Percentiles rank a stretch among this genome's conserved stretches.
These are phyloP conservation scores for Bromus sterilis DNA, from an alignment of 176 grass and related monocot genomes.

Conservation along the genomic window DNA sequence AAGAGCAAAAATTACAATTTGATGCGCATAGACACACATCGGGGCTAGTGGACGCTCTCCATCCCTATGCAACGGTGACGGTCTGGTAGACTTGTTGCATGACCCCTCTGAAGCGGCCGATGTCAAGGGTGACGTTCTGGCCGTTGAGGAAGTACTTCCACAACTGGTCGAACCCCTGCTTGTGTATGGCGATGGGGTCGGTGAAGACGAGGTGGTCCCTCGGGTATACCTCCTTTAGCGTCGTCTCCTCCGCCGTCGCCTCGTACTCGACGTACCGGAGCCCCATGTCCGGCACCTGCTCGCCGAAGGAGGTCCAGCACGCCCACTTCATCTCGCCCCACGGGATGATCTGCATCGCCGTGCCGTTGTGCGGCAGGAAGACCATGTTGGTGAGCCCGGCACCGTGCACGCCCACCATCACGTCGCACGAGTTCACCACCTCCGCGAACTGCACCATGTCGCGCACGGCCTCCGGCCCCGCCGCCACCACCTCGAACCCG, in stretches of 20 bases:
- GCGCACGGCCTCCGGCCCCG: conserved; percentile 6
- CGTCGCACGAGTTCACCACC: neutral
- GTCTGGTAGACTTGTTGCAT: conserved; percentile 38
- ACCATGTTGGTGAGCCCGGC: conserved; percentile 3
- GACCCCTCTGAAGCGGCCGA: conserved; percentile 31
- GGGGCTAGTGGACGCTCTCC: neutral
- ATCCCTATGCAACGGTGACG: conserved; percentile 14
- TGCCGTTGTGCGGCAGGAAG: conserved; percentile 22
- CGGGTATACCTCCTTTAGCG: conserved; percentile 45
- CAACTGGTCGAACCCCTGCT: conserved; percentile 16
- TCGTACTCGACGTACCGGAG: conserved; percentile 73
- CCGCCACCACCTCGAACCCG: conserved; percentile 50
- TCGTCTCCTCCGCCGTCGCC: conserved; percentile 52
- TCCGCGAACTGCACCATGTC: conserved; percentile 31
- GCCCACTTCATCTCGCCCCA: conserved; percentile 44
- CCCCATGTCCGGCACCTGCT: conserved; percentile 40
- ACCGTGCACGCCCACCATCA: neutral
- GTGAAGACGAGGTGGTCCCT: conserved; percentile 49
- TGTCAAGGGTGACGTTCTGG: conserved; percentile 63
- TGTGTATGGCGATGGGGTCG: conserved; percentile 38
- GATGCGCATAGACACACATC: neutral
- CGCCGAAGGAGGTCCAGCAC: conserved; percentile 36
- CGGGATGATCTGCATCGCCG: conserved; percentile 60
- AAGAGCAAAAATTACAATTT: neutral
- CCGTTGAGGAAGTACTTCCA: conserved; percentile 34